Base-by-base conservation (phyloP, 371 early-diverging fungal genomes). In the Capillidium heterosporum region DNA sequence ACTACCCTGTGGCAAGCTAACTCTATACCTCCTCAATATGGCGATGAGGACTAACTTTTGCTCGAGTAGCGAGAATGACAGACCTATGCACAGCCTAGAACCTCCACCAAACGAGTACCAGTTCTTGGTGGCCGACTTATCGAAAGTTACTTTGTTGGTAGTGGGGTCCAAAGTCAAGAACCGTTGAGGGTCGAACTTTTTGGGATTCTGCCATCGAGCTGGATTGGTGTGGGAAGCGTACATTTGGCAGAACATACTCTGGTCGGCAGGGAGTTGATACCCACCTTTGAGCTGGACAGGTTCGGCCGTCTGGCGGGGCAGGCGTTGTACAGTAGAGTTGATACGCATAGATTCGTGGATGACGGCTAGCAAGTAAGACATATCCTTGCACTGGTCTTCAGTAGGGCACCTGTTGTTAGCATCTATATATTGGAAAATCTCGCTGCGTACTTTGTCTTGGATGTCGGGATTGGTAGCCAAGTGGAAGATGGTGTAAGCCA, bases 1-100 rank as follows among this genome's bases (percentile, higher is more conserved):
- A 68, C 52, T 66, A 68, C 29, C 64, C 62, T 32, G 64, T 56
- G 54, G 56, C 68, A 40, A 69, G 67, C 46, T 71, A n/a, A n/a
- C n/a, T n/a, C n/a, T n/a, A n/a, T n/a, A n/a, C n/a, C n/a, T n/a
- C n/a, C n/a, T n/a, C n/a, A n/a, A n/a, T n/a, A n/a, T n/a, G n/a
- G n/a, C n/a, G n/a, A n/a, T n/a, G n/a, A 42, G 21, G 43, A 42
- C 15, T 42, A 42, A 15, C 21, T 42, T 42, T 42, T 42, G 43
- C 43, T 42, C 43, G 3, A 42, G 15, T 15, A 42, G 21, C 19
- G 19, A n/a, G 17, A 42, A 42, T n/a, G 15, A n/a, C 2, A 2
- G 15, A n/a, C 43, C 43, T 3, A 42, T 42, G 21, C 43, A 42
- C 43, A 42, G 15, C 2, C 43, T 2, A 42, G 19, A n/a, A 7